These are phyloP conservation scores for Mitragyna speciosa DNA, from an alignment of 257 asterid species.

Conservation along the genomic window DNA sequence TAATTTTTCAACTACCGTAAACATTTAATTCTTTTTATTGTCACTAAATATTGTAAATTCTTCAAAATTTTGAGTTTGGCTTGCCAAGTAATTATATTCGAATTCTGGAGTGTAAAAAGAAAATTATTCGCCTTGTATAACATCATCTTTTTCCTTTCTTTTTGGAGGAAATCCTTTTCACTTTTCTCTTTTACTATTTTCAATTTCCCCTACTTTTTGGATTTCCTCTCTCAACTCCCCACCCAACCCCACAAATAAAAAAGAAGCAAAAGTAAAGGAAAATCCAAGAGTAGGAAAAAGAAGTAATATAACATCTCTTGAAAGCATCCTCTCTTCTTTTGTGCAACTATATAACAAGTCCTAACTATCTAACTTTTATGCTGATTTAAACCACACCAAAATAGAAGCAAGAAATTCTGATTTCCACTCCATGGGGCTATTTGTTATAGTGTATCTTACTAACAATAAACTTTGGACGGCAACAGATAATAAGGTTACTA, in stretches of 20 bases:
- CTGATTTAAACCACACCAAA: no score
- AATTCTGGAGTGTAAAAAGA: not conserved
- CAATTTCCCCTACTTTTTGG: not conserved
- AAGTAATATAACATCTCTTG: not conserved
- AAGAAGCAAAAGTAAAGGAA: not conserved
- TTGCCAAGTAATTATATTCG: not conserved
- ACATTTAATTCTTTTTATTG: not conserved
- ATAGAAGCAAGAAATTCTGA: no score
- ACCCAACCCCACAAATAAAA: not conserved
- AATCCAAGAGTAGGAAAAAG: not conserved
- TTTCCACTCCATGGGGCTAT: not conserved
- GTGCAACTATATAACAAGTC: no score
- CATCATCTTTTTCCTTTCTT: not conserved
- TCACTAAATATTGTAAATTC: no score
- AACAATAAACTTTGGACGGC: not conserved
- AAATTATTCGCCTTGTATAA: no score
- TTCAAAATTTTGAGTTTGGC: not conserved
- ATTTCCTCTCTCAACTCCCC: not conserved
- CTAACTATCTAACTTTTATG: no score
- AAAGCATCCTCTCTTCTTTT: no score
- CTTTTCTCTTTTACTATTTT: no score
- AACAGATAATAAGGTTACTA: no score
- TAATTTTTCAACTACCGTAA: not conserved
- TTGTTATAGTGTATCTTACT: not conserved
- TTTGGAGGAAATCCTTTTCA: not conserved